These are phyloP conservation scores for Melastoma malabathricum DNA, from an alignment of 345 rosid genomes.

Conservation along the genomic window DNA sequence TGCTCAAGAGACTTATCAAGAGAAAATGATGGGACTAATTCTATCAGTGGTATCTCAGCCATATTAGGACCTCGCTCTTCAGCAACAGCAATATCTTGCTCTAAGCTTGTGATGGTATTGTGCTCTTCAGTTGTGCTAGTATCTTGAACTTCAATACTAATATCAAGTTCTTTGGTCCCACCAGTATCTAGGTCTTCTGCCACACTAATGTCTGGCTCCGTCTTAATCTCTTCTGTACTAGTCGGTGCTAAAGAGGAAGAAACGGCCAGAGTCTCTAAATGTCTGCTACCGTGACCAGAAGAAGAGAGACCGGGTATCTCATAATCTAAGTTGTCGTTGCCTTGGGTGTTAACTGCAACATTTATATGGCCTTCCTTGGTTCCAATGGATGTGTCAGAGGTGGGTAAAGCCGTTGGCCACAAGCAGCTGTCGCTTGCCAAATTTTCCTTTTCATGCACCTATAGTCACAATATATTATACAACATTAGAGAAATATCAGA, in stretches of 20 bases:
- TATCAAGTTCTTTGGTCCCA: too few species aligned
- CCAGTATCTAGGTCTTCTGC: too few species aligned
- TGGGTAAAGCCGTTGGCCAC: conserved; percentile 25
- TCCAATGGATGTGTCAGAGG: conserved; percentile 30
- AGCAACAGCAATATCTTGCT: conserved; percentile 7
- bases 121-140: too few species aligned
- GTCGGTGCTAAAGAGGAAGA: conserved; percentile 43
- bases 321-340: conserved; percentile 33
- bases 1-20: conserved; percentile 73
- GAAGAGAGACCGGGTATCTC: conserved; percentile 81
- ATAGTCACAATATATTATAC: conserved; percentile 8
- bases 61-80: conserved; percentile 45
- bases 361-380: conserved; percentile 18
- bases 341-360: conserved; percentile 29
- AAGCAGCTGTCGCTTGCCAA: conserved; percentile 34
- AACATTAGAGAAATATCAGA: conserved; percentile 10
- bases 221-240: conserved; percentile 34
- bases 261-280: conserved; percentile 41
- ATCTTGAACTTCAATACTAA: too few species aligned
- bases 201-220: too few species aligned
- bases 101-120: too few species aligned
- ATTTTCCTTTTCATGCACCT: conserved; percentile 40
- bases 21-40: conserved; percentile 48
- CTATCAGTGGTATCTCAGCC: conserved; percentile 32
- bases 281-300: conserved; percentile 36